Conservation (phyloP, 2,329 filamentous ascomycete genomes). For the Aspergillus sp. region DNA sequence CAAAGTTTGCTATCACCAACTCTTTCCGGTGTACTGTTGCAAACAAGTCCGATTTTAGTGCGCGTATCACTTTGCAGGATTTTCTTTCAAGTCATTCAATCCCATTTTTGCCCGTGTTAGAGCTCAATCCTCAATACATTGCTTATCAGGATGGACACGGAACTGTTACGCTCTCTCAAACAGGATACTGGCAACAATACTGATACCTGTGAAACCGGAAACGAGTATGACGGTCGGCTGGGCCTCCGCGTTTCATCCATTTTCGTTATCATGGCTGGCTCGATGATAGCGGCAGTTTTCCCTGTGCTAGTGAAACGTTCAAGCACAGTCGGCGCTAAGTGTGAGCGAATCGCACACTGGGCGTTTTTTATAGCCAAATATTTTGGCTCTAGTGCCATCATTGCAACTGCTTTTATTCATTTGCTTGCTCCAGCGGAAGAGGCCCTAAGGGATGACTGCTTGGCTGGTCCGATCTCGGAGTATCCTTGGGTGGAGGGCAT, state of each 20-base stretch:
- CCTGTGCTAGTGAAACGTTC: background rate
- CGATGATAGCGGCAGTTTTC: background rate
- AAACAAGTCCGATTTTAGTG: background rate
- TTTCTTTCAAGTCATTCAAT: background rate
- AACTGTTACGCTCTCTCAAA: background rate
- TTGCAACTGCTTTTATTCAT: constrained; percentile 91
- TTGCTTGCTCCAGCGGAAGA: constrained; percentile 77
- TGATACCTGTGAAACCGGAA: background rate
- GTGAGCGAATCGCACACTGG: constrained; percentile 57
- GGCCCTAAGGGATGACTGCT: constrained; percentile 68
- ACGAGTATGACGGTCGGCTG: background rate
- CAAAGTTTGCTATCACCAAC: background rate
- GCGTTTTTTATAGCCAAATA: constrained; percentile 88
- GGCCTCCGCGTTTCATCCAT: background rate
- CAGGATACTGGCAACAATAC: background rate
- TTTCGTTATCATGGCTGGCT: background rate
- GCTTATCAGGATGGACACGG: background rate
- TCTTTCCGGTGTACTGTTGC: background rate
- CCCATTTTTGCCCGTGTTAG: background rate
- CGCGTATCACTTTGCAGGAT: background rate
- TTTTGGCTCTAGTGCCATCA: constrained; percentile 89
- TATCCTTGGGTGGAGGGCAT: constrained; percentile 88
- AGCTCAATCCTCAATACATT: background rate
- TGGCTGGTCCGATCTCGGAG: constrained; percentile 62
- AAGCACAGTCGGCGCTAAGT: background rate